These are phyloP conservation scores for Pyracantha coccinea DNA, from an alignment of 331 rosid species.

Conservation along the genomic window DNA sequence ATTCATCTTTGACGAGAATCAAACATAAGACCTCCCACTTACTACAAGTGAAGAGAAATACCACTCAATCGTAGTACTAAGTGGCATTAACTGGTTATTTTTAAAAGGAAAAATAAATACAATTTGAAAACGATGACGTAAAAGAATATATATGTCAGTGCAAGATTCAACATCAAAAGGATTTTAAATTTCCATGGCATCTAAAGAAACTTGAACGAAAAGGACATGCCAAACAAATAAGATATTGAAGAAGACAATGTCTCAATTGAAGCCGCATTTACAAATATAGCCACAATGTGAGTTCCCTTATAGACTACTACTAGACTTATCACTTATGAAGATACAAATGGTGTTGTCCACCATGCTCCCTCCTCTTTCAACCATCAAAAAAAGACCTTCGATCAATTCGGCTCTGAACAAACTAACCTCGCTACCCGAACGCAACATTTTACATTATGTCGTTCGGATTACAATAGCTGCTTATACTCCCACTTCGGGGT, in stretches of 20 bases:
- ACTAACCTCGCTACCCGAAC: slow-evolving; percentile 17
- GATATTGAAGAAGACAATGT: neutral
- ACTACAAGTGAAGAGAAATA: too few relatives aligned
- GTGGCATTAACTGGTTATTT: too few relatives aligned
- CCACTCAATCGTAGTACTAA: too few relatives aligned
- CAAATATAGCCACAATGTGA: neutral
- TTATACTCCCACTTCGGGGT: slow-evolving; percentile 33
- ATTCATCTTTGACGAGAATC: rapidly evolving
- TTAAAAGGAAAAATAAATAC: too few relatives aligned
- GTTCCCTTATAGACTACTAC: neutral
- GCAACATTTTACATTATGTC: slow-evolving; percentile 43
- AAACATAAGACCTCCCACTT: too few relatives aligned
- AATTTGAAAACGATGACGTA: neutral
- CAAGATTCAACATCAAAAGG: neutral
- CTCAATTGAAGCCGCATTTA: slow-evolving; percentile 10
- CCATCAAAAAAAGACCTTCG: neutral
- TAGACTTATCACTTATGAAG: neutral
- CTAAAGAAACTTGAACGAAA: neutral
- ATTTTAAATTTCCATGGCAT: neutral
- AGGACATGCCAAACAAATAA: neutral
- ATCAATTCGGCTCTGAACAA: neutral
- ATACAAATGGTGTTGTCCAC: neutral
- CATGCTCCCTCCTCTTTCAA: neutral
- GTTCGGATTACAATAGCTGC: slow-evolving; percentile 24
- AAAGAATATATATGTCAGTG: neutral